These are phyloP conservation scores for Hevea brasiliensis DNA, from an alignment of 345 rosid species.

Conservation along the genomic window DNA sequence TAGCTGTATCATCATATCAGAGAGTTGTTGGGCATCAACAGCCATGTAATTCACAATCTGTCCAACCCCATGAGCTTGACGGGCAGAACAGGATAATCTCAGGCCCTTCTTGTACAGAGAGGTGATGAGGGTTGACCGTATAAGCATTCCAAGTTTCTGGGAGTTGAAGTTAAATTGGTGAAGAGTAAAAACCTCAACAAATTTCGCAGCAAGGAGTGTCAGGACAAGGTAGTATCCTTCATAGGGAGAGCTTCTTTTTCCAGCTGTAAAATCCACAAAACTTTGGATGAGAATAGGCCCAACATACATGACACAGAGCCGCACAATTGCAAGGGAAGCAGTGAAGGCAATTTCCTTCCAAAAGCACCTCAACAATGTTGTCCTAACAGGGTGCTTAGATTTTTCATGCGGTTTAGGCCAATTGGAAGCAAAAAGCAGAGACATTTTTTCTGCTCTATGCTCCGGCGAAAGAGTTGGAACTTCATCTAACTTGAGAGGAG, in stretches of 20 bases:
- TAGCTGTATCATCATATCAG: slow-evolving; percentile 94
- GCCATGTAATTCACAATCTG: slow-evolving; percentile 99
- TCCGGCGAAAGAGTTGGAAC: slow-evolving; percentile 75
- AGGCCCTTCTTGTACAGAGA: slow-evolving; percentile 78
- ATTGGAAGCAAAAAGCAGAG: slow-evolving; percentile 49
- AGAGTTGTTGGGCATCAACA: slow-evolving; percentile 93
- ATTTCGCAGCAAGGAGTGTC: slow-evolving; percentile 70
- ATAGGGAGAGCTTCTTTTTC: slow-evolving; percentile 64
- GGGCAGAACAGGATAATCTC: slow-evolving; percentile 72
- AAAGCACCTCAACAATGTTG: slow-evolving; percentile 68
- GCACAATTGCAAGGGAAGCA: slow-evolving; percentile 67
- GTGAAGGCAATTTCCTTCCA: slow-evolving; percentile 77
- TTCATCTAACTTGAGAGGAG: slow-evolving; percentile 69
- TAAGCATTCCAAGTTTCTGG: slow-evolving; percentile 93
- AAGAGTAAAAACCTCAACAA: slow-evolving; percentile 64
- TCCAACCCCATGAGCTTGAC: slow-evolving; percentile 91
- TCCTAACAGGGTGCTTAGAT: slow-evolving; percentile 61
- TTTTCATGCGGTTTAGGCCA: slow-evolving; percentile 81
- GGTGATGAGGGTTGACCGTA: slow-evolving; percentile 79
- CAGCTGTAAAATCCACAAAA: slow-evolving; percentile 77
- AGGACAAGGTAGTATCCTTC: slow-evolving; percentile 83
- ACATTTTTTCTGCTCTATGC: slow-evolving; percentile 79
- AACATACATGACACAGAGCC: slow-evolving; percentile 71
- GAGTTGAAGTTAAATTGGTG: slow-evolving; percentile 90
- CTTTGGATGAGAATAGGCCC: slow-evolving; percentile 84